Evolutionary conservation across 345 rosid genomes (phyloP).

Genomic region (Heritiera fomes): DNA sequence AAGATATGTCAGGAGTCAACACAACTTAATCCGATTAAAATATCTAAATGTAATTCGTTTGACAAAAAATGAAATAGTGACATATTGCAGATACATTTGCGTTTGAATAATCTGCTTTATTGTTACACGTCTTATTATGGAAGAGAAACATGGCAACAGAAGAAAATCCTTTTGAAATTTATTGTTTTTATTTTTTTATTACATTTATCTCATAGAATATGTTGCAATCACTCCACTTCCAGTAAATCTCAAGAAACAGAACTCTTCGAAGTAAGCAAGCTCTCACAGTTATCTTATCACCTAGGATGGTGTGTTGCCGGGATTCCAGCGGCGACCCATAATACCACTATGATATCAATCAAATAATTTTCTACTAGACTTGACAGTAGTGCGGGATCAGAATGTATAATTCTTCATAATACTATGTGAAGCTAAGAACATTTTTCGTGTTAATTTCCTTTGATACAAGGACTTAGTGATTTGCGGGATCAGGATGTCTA

Average conservation of each 20-base stretch:
- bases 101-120: not conserved
- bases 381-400: not conserved
- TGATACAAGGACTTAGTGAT: too few species aligned
- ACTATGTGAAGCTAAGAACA: not conserved
- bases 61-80: not conserved
- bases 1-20: not conserved
- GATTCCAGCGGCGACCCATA: not conserved
- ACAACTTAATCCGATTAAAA: not conserved
- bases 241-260: not conserved
- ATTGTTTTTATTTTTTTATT: not conserved
- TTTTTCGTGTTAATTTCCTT: not conserved
- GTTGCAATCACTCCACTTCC: not conserved
- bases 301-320: not conserved
- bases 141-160: not conserved
- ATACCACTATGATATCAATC: not conserved
- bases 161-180: not conserved
- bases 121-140: not conserved
- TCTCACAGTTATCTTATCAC: not conserved
- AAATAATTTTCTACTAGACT: not conserved
- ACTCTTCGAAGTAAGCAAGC: not conserved
- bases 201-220: conserved; percentile 5
- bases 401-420: not conserved
- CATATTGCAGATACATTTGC: not conserved
- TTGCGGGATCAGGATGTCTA: not conserved
- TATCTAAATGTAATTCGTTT: not conserved